Evolutionary conservation across 495 filamentous ascomycete species (phyloP).

Genomic region (Parathielavia appendiculata): DNA sequence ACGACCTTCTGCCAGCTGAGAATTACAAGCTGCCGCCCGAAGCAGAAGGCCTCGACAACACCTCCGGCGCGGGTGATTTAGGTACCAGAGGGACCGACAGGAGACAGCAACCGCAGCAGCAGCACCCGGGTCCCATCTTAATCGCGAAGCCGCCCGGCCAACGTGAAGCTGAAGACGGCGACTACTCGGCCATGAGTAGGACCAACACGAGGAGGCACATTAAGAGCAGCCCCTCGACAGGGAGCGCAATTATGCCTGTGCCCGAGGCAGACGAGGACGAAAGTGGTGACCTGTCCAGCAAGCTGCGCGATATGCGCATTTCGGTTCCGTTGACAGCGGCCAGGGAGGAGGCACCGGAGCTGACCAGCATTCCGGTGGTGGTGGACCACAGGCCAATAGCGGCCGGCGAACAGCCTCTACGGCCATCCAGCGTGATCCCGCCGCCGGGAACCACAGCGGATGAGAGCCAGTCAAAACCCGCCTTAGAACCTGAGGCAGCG

Average conservation of each 20-base stretch:
- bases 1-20: constrained; percentile 81
- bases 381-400: constrained; percentile 33
- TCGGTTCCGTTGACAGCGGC: constrained; percentile 13
- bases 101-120: constrained; percentile 27
- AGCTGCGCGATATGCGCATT: constrained; percentile 38
- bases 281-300: constrained; percentile 35
- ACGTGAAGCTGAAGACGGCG: constrained; percentile 40
- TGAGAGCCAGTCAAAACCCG: not conserved
- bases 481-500: not conserved
- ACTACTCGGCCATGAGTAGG: constrained; percentile 37
- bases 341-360: constrained; percentile 37
- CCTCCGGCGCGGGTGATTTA: constrained; percentile 18
- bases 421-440: constrained; percentile 27
- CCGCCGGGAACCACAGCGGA: constrained; percentile 9
- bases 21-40: constrained; percentile 93
- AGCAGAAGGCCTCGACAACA: constrained; percentile 68
- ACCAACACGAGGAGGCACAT: constrained; percentile 71
- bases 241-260: constrained; percentile 67
- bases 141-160: constrained; percentile 47
- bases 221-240: constrained; percentile 65
- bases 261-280: constrained; percentile 67
- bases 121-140: constrained; percentile 27
- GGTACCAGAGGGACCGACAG: constrained; percentile 21
- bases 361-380: constrained; percentile 41
- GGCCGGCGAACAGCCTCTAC: constrained; percentile 18